Evolutionary conservation across 164 flowering plant genomes (phyloP).

Genomic region (Chimonanthus praecox): DNA sequence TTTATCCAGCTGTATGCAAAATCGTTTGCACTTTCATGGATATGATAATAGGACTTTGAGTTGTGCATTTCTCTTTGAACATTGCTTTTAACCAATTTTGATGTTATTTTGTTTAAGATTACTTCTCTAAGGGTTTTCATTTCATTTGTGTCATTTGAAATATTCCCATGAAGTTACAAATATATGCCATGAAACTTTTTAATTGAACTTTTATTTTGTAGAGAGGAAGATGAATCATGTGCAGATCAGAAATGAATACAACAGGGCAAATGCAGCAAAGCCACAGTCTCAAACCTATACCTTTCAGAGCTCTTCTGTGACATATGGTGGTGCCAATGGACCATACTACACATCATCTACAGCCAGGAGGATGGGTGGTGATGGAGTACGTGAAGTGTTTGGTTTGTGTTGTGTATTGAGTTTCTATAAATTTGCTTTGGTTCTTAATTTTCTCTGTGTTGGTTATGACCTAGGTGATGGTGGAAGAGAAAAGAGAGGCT

Average conservation of each 20-base stretch:
- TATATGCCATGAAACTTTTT: not conserved
- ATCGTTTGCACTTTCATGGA: too few relatives aligned
- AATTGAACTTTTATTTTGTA: constrained; percentile 11
- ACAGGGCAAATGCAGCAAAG: constrained; percentile 20
- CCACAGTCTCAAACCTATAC: constrained; percentile 30
- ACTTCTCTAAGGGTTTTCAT: too few relatives aligned
- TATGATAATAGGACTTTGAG: too few relatives aligned
- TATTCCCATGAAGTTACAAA: not conserved
- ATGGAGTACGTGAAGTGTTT: constrained; percentile 56
- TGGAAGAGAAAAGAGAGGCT: constrained; percentile 83
- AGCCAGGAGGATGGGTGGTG: constrained; percentile 67
- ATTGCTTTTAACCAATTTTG: too few relatives aligned
- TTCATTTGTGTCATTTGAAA: not conserved
- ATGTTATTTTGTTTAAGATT: too few relatives aligned
- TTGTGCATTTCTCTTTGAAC: too few relatives aligned
- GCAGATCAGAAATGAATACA: constrained; percentile 19
- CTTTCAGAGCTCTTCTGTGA: constrained; percentile 70
- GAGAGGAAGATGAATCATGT: constrained; percentile 27
- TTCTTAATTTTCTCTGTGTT: not conserved
- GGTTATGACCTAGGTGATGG: constrained; percentile 34
- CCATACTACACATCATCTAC: constrained; percentile 75
- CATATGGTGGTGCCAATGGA: constrained; percentile 88
- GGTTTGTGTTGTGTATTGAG: not conserved
- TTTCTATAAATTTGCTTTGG: not conserved
- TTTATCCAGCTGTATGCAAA: too few relatives aligned